A percentile compares a stretch with the other conserved stretches of the same genome.
Evolutionary conservation across 805 yeast species (phyloP).

Genomic region (Sugiyamaella marilandica): DNA sequence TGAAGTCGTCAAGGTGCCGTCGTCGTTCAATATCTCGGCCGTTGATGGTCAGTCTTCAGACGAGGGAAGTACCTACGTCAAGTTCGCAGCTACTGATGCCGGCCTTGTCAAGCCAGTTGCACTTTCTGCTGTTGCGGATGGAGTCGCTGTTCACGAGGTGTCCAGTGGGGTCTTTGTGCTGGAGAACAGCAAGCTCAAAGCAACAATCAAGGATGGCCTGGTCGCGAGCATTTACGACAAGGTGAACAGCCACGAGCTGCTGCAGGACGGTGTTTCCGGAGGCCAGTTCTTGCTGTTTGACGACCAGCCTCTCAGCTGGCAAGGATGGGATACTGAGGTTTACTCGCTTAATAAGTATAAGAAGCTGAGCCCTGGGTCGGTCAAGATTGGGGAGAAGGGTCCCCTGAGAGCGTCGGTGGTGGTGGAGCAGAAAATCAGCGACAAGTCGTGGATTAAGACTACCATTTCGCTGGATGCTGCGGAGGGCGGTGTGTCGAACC

Average conservation of each 20-base stretch:
- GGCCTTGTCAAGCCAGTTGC: constrained; percentile 8
- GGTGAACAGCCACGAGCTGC: constrained; percentile 53
- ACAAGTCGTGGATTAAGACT: constrained; percentile 55
- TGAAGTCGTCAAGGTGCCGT: constrained; percentile 40
- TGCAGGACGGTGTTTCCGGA: constrained; percentile 71
- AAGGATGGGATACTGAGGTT: constrained; percentile 97
- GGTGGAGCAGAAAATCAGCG: constrained; percentile 57
- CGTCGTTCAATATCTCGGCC: constrained; percentile 3
- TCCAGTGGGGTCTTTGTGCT: constrained; percentile 45
- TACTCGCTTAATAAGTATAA: constrained; percentile 71
- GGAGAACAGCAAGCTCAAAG: constrained; percentile 57
- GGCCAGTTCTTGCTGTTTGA: constrained; percentile 77
- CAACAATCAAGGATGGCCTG: constrained; percentile 56
- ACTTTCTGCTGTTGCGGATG: constrained; percentile 6
- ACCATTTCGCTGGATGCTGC: constrained; percentile 62
- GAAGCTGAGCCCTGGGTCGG: constrained; percentile 39
- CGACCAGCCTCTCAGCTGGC: constrained; percentile 87
- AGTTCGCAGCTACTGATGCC: constrained; percentile 4
- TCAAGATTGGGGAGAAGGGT: constrained; percentile 43
- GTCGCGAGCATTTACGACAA: constrained; percentile 58
- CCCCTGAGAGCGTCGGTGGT: constrained; percentile 59
- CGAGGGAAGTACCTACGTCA: constrained; percentile 14
- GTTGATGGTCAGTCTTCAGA: constrained; percentile 7
- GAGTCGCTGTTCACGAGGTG: constrained; percentile 41
- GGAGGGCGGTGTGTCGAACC: not conserved